Base-by-base conservation (phyloP, 345 rosid species). In the Brassica cretica region DNA sequence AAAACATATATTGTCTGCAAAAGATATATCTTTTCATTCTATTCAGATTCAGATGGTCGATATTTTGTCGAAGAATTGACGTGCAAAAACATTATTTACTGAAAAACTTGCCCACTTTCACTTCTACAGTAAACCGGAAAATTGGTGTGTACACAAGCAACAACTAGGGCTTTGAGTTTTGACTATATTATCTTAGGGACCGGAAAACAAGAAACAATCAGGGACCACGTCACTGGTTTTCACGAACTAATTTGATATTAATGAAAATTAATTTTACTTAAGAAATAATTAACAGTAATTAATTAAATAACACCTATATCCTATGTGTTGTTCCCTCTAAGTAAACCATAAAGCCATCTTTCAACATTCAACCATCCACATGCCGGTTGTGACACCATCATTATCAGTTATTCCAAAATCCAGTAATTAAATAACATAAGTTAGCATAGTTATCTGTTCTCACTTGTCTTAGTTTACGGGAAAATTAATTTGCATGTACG, bases 341-440 rank as follows among this genome's bases (percentile, higher is more conserved):
- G 72, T 71, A 79, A 75, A 76, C 81, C 72, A 75, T 76, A 70
- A 53, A 63, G 65, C 75, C 75, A 81, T 72, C 71, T 81, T 85
- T 41, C 61, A 85, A 82, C 81, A 82, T 79, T 80, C 64, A 74
- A 76, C 77, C 66, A 67, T 72, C 66, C 83, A 84, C 80, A 79
- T 80, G 82, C 87, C 83, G 80, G 81, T 81, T 80, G 72, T 78
- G 83, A 71, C 70, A 66, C 79, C 77, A 85, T 82, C 80, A 86
- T 88, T 70, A 74, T 81, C 75, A 75, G 55, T 64, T 71, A 71
- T 76, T 70, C 73, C 15, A 66, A 18, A 71, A 58, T 60, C 29
- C 27, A 9, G 29, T 10, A 71, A 60, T 66, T 71, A 65, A 68
- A 33, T 29, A 59, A 59, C 74, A 62, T 27, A 24, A 59, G 64